These are phyloP conservation scores for Boletus sp. DNA, from an alignment of 1,284 basidiomycete genomes.

Conservation along the genomic window DNA sequence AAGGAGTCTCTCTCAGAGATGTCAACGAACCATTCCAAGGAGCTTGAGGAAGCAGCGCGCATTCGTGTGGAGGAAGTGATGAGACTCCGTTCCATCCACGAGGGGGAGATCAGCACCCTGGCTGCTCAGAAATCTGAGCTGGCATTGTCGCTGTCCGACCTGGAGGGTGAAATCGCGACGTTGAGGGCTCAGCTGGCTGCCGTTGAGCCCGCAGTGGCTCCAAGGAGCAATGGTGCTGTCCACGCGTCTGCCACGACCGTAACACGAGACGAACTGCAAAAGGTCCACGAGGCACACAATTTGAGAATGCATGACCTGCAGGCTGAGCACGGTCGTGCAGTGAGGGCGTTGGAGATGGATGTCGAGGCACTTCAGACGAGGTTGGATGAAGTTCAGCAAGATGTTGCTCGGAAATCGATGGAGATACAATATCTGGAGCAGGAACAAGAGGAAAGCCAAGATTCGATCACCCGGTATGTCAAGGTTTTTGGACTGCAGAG, in stretches of 20 bases:
- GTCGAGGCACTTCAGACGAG: slow-evolving; percentile 54
- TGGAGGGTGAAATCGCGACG: slow-evolving; percentile 72
- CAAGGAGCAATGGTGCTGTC: slow-evolving; percentile 53
- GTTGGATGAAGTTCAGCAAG: slow-evolving; percentile 54
- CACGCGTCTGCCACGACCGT: slow-evolving; percentile 48
- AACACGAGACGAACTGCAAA: slow-evolving; percentile 69
- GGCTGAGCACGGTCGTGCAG: slow-evolving; percentile 62
- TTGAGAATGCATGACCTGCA: slow-evolving; percentile 75
- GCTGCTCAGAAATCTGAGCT: slow-evolving; percentile 58
- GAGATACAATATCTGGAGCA: slow-evolving; percentile 74
- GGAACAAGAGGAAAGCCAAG: slow-evolving; percentile 70
- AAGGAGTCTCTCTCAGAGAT: slow-evolving; percentile 68
- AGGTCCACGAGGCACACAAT: slow-evolving; percentile 76
- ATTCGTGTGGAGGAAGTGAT: slow-evolving; percentile 65
- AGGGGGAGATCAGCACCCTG: slow-evolving; percentile 52
- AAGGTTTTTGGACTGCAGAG: slow-evolving; percentile 55
- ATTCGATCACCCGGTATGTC: slow-evolving; percentile 75
- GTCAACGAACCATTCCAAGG: slow-evolving; percentile 60
- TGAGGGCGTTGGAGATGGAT: slow-evolving; percentile 56
- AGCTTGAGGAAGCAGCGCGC: slow-evolving; percentile 69
- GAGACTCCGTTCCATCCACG: slow-evolving; percentile 54
- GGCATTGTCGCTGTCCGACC: slow-evolving; percentile 56
- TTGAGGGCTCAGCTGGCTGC: slow-evolving; percentile 51
- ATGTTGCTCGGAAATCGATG: slow-evolving; percentile 67
- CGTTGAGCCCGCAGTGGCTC: slow-evolving; percentile 42